Evolutionary conservation across 2,329 filamentous ascomycete species (phyloP), one percentile per base, ranked within the genome.

Genomic region (Sodiomyces alkalinus): DNA sequence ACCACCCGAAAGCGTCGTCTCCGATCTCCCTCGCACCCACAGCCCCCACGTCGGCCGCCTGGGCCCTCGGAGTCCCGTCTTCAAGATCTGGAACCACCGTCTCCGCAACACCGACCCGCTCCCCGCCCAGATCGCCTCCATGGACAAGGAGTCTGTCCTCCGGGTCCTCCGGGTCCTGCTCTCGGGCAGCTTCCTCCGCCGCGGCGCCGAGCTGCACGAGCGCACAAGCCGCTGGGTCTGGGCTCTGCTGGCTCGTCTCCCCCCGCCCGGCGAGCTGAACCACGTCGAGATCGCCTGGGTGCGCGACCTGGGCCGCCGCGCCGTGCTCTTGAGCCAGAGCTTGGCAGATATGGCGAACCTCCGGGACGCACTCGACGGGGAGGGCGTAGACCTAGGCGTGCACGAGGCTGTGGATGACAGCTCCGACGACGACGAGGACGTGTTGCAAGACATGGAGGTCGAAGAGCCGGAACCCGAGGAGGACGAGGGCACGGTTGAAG

Each of bases 211-310:
- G 17, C 57, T 83, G 17, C 60, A 70, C 16, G 65, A 69, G 41
- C 67, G 74, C 26, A 73, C 80, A 4, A 85, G 82, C 34, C 65
- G 73, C 11, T 96, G 87, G 87, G 59, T 81, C 4, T 94, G 85
- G 86, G 74, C 78, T 0, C 52, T 93, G 32, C 58, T 94, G 24
- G 82, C 80, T 3, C 68, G 74, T 32, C 63, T 87, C 33, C 75
- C 80, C 1, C 79, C 81, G 19, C 57, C 71, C 7, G 83, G 83
- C 2, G 74, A 80, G 48, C 57, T 94, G 47, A 70, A 72, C 35
- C 78, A 81, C 37, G 68, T 73, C 23, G 79, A 90, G 43, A 69
- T 92, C 18, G 76, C 74, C 5, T 71, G 74, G 42, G 58, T 94
- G 17, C 65, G 87, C 28, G 81, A 90, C 33, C 49, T 96, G 19